These are phyloP conservation scores for Sphaerostilbella broomeana DNA, from an alignment of 2,329 filamentous ascomycete species.

Conservation along the genomic window DNA sequence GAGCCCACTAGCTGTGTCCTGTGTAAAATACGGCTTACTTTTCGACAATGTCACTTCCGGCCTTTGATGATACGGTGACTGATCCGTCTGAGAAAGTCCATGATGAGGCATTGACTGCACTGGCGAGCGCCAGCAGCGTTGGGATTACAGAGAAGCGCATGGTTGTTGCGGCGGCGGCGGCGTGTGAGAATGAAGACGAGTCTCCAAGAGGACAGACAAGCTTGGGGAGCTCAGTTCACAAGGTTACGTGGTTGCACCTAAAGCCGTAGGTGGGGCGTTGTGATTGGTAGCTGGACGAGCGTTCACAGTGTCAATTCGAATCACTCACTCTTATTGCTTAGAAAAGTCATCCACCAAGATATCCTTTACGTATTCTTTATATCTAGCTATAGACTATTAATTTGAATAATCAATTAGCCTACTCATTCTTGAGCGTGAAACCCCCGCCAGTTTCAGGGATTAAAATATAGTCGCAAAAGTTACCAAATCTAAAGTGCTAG, in stretches of 20 bases:
- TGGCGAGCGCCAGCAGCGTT: constrained; percentile 41
- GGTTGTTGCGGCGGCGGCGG: constrained; percentile 18
- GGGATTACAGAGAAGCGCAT: constrained; percentile 35
- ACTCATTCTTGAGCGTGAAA: too few relatives aligned
- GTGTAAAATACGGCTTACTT: constrained; percentile 44
- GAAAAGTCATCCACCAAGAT: too few relatives aligned
- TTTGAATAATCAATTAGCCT: too few relatives aligned
- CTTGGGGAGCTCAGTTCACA: constrained; percentile 21
- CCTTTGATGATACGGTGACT: constrained; percentile 60
- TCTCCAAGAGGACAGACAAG: constrained; percentile 23
- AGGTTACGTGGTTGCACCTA: constrained; percentile 25
- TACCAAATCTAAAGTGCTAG: too few relatives aligned
- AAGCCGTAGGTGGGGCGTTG: constrained; percentile 10
- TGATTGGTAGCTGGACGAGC: constrained; percentile 19
- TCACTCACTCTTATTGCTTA: constrained; percentile 6
- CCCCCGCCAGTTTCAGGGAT: too few relatives aligned
- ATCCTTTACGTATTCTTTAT: too few relatives aligned
- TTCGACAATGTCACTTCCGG: constrained; percentile 56
- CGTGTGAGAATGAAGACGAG: constrained; percentile 14
- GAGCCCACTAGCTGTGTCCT: constrained; percentile 1
- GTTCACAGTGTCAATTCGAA: background rate
- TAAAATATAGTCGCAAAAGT: too few relatives aligned
- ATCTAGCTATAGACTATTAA: too few relatives aligned
- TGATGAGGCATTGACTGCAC: constrained; percentile 46
- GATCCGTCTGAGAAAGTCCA: constrained; percentile 72